Evolutionary conservation across 441 rosid genomes (phyloP), one percentile per base, ranked within the genome.

Genomic region (Erodium trifolium): DNA sequence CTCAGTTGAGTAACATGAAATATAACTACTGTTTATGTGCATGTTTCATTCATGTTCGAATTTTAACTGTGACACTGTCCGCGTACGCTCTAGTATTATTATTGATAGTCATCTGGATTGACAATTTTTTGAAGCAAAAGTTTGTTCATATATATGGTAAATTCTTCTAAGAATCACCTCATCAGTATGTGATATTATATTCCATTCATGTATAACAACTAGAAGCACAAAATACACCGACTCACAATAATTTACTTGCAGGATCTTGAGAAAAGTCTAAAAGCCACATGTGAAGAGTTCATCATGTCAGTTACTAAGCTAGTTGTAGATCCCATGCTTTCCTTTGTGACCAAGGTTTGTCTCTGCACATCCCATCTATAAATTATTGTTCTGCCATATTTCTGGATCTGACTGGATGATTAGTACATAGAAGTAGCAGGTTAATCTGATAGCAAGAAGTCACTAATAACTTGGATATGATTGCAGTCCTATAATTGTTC

Each of bases 251-350:
- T 78, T 60, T 69, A 60, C 71, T 70, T 77, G 76, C 86, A 94
- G 97, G 99, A 94, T 66, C 84, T 90, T 75, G 98, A 94, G 86
- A 94, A 86, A 81, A 88, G 88, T 82, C 85, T 94, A 5, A 94
- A 94, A 80, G 81, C 92, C 75, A 92, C 97, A 55, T 94, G 98
- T 63, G 99, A 94, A 85, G 99, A 94, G 87, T 94, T 92, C 83
- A 94, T 92, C 67, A 91, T 94, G 98, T 83, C 91, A 64, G 93
- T 90, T 75, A 90, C 99, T 45, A 94, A 91, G 83, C 86, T 86
- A 71, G 89, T 91, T 66, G 99, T 91, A 71, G 99, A 94, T 80
- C 96, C 99, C 70, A 85, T 94, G 96, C 97, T 94, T 77, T 90
- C 96, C 17, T 91, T 91, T 81, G 91, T 82, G 18, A 81, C 97